A percentile compares a stretch with the other conserved stretches of the same genome.
phyloP scores from a whole-genome alignment of 805 yeast species.

The Novakomyces olei region DNA sequence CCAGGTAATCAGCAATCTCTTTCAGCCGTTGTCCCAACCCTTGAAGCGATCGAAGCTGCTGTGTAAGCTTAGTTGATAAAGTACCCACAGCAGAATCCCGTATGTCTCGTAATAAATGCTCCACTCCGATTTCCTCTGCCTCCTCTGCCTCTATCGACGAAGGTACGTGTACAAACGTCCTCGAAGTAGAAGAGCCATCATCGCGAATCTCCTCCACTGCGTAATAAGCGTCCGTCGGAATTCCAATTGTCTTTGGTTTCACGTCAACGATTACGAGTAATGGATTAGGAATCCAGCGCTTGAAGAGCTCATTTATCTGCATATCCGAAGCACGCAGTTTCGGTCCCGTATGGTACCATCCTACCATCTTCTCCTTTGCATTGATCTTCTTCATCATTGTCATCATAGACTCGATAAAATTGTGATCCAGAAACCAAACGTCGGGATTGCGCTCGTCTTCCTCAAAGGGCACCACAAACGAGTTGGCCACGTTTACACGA shows the following conservation, averaged over 20 bases:
- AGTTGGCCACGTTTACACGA: constrained; percentile 57
- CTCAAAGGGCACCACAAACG: constrained; percentile 91
- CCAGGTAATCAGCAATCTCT: constrained; percentile 58
- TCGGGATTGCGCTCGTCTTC: constrained; percentile 80
- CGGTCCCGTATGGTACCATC: constrained; percentile 99
- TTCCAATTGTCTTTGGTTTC: constrained; percentile 60
- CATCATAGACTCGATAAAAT: constrained; percentile 85
- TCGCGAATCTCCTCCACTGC: constrained; percentile 90
- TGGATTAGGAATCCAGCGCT: constrained; percentile 60
- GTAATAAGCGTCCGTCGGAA: constrained; percentile 86
- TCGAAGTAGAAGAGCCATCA: constrained; percentile 82
- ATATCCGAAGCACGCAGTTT: constrained; percentile 71
- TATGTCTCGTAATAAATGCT: constrained; percentile 79
- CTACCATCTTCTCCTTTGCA: constrained; percentile 86
- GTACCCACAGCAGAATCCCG: constrained; percentile 94
- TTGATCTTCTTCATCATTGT: constrained; percentile 95
- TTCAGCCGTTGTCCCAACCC: constrained; percentile 62
- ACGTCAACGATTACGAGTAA: constrained; percentile 79
- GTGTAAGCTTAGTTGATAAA: constrained; percentile 64
- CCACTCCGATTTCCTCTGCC: constrained; percentile 98
- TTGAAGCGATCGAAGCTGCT: constrained; percentile 67
- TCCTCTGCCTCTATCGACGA: constrained; percentile 90
- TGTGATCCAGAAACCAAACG: constrained; percentile 95
- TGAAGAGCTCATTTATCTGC: constrained; percentile 75
- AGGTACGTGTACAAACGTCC: constrained; percentile 83